These are phyloP conservation scores for Epichloe glyceriae DNA, from an alignment of 2,329 filamentous ascomycete species.

Conservation along the genomic window DNA sequence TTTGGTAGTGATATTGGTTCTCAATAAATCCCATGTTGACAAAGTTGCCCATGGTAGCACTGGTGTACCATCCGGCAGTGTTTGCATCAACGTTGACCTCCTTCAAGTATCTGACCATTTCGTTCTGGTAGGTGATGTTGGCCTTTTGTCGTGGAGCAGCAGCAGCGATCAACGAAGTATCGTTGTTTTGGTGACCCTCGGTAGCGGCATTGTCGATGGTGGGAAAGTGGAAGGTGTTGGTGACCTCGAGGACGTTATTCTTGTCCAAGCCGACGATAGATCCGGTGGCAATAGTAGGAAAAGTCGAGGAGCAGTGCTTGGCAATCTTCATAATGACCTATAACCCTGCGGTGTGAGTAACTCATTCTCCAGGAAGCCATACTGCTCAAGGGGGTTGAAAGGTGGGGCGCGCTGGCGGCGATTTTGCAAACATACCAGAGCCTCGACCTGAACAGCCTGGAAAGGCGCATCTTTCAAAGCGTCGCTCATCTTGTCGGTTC, in stretches of 20 bases:
- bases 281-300: slow-evolving; percentile 81
- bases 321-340: slow-evolving; percentile 97
- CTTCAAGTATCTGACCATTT: slow-evolving; percentile 93
- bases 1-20: slow-evolving; percentile 97
- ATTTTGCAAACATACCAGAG: slow-evolving; percentile 53
- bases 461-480: slow-evolving; percentile 55
- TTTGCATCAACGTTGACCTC: slow-evolving; percentile 98
- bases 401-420: slow-evolving; percentile 19
- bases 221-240: slow-evolving; percentile 91
- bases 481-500: slow-evolving; percentile 41
- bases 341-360: slow-evolving; percentile 5
- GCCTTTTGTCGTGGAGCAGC: slow-evolving; percentile 86
- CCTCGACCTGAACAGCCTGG: slow-evolving; percentile 86
- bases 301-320: slow-evolving; percentile 80
- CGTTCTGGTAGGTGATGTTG: slow-evolving; percentile 77
- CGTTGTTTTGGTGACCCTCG: slow-evolving; percentile 64
- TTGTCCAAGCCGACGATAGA: slow-evolving; percentile 89
- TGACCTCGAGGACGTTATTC: slow-evolving; percentile 70
- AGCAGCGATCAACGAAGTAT: slow-evolving; percentile 63
- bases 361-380: slow-evolving; percentile 10
- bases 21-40: slow-evolving; percentile 91
- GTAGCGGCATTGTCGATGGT: slow-evolving; percentile 57
- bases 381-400: slow-evolving; percentile 13
- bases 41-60: slow-evolving; percentile 97
- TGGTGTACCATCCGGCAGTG: slow-evolving; percentile 97